Base-by-base conservation (phyloP, 352 stramenopile species). In the Pythium brachiatum region DNA sequence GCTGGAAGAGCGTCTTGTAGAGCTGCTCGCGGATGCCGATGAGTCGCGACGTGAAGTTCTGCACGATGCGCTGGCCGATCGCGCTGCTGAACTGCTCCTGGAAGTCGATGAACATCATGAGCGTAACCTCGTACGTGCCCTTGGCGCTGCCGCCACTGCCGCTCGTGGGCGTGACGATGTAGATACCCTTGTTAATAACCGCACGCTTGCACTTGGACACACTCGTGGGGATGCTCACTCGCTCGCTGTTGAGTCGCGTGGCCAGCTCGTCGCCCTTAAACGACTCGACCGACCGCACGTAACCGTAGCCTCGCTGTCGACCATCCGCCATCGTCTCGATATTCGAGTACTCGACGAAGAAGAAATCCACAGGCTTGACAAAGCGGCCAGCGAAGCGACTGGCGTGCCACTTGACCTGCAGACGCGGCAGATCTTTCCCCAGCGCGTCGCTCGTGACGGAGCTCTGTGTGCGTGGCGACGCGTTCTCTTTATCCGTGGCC, bases 91-190 rank as follows among this genome's bases (percentile, higher is more conserved):
- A 92, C 50, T 91, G 83, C 50, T 91, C 75, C 69, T 92, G 81
- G 67, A 94, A 94, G 64, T 94, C 86, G 53, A 94, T 81, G 15
- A 94, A 77, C 69, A 90, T 81, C 86, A 94, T 92, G 64, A 85
- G 74, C 26, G 77, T 86, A n/a, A 94, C 81, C 64, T 94, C 81
- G 64, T 92, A 90, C 18, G 67, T 69, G 32, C 80, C 78, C 6
- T 73, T 64, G 34, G 79, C 62, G 36, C 56, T 69, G 31, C 78
- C 62, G 38, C 67, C 70, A 36, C 18, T 50, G 31, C 51, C 41
- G 11, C 43, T 26, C 7, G 65, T 64, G 6, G 78, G 70, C n/a
- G 69, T 67, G 31, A 95, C 86, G 11, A 90, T 51, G 65, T 88
- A 92, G 0, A 90, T 70, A 52, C 82, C 81, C 66, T 93, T 93